Percentiles rank a stretch among this genome's conserved stretches.
These are phyloP conservation scores for Phyllosticta citriasiana DNA, from an alignment of 2,329 filamentous ascomycete species.

Conservation along the genomic window DNA sequence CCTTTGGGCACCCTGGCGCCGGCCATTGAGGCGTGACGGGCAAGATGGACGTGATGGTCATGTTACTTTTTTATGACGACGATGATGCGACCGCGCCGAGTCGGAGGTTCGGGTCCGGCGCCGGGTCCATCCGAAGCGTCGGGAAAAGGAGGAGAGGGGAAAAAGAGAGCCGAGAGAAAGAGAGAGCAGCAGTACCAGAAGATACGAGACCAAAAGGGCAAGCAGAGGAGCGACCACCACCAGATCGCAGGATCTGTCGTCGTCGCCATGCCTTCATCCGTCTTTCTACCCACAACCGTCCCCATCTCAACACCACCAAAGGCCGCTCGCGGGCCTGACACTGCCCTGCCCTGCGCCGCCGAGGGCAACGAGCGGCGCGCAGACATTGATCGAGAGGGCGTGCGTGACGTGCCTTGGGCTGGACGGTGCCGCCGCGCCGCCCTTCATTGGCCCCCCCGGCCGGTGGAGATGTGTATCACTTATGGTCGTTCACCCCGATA, in stretches of 20 bases:
- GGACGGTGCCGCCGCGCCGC: neutral
- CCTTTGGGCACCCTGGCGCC: constrained; percentile 1
- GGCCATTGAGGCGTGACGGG: constrained; percentile 6
- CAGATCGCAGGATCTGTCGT: neutral
- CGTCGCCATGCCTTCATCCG: neutral
- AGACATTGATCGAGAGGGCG: neutral
- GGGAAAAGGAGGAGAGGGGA: neutral
- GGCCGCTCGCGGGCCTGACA: too few relatives aligned
- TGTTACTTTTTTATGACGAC: neutral
- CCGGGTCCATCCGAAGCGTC: neutral
- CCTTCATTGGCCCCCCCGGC: neutral
- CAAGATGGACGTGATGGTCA: neutral
- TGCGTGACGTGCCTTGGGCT: neutral
- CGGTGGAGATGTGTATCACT: neutral
- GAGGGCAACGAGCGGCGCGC: too few relatives aligned
- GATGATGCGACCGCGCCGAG: too few relatives aligned
- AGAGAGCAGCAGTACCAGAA: neutral
- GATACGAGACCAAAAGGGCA: too few relatives aligned
- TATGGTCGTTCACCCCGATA: neutral
- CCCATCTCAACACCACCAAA: neutral
- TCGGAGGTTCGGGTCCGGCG: neutral
- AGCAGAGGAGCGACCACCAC: neutral
- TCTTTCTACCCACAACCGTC: neutral
- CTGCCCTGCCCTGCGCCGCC: too few relatives aligned
- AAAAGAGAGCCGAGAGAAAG: neutral